These are phyloP conservation scores for Ganoderma sinense DNA, from an alignment of 1,284 basidiomycete species.

Conservation along the genomic window DNA sequence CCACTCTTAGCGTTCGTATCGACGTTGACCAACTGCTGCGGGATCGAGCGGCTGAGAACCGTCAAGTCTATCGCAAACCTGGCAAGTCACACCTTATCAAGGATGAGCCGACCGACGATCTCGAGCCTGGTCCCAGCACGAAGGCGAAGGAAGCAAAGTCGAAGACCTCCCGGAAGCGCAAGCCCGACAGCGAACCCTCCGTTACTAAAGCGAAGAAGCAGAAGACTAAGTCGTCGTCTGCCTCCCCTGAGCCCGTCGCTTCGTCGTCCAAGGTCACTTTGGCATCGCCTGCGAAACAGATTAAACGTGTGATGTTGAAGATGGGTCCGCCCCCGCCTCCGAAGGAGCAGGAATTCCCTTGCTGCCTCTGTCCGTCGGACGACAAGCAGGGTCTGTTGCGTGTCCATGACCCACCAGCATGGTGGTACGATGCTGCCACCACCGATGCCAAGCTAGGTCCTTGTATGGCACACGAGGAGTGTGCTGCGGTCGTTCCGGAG, in stretches of 20 bases:
- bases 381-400: slow-evolving; percentile 64
- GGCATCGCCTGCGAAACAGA: slow-evolving; percentile 39
- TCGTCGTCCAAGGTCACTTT: slow-evolving; percentile 28
- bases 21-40: slow-evolving; percentile 86
- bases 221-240: slow-evolving; percentile 36
- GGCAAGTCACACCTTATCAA: slow-evolving; percentile 16
- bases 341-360: slow-evolving; percentile 69
- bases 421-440: slow-evolving; percentile 51
- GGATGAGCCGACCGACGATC: slow-evolving; percentile 3
- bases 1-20: slow-evolving; percentile 79
- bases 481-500: slow-evolving; percentile 84
- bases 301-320: slow-evolving; percentile 67
- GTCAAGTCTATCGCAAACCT: slow-evolving; percentile 29
- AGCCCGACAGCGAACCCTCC: slow-evolving; percentile 35
- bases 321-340: slow-evolving; percentile 57
- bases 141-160: slow-evolving; percentile 26
- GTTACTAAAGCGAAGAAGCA: slow-evolving; percentile 42
- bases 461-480: slow-evolving; percentile 80
- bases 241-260: slow-evolving; percentile 20
- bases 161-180: slow-evolving; percentile 46
- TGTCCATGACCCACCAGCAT: slow-evolving; percentile 72
- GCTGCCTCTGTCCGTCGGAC: slow-evolving; percentile 82
- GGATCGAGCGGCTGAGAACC: slow-evolving; percentile 61
- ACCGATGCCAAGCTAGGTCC: slow-evolving; percentile 42
- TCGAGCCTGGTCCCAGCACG: slow-evolving; percentile 4